Conservation (phyloP, 2,329 filamentous ascomycete genomes). For the Apiospora kogelbergensis region DNA sequence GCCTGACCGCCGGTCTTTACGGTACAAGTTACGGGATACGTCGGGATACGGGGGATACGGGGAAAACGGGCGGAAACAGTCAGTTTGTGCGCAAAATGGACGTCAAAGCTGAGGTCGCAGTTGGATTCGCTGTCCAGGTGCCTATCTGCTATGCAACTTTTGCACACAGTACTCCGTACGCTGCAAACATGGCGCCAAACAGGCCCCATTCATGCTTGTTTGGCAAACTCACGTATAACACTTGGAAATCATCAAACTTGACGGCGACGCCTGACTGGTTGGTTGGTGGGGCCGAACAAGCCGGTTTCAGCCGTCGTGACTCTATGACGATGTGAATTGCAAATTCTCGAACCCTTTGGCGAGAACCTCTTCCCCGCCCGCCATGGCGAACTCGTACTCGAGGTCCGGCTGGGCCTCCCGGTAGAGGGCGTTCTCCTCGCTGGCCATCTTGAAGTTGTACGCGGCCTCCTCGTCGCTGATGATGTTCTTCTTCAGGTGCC, state of each 20-base stretch:
- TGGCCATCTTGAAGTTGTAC: constrained; percentile 40
- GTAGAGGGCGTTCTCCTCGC: constrained; percentile 31
- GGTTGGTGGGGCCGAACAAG: neutral
- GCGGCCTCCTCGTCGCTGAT: constrained; percentile 42
- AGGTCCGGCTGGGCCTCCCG: constrained; percentile 34
- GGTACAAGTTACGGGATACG: neutral
- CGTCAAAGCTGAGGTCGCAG: neutral
- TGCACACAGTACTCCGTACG: constrained; percentile 1
- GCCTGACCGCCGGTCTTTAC: neutral
- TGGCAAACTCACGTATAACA: neutral
- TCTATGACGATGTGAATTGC: constrained; percentile 13
- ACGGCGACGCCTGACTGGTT: neutral
- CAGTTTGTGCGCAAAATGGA: neutral
- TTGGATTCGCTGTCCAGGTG: neutral
- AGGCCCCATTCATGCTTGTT: neutral
- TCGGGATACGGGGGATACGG: neutral
- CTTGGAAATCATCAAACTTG: neutral
- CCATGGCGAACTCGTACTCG: constrained; percentile 31
- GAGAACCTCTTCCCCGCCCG: constrained; percentile 31
- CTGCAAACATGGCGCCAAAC: neutral
- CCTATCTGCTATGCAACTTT: neutral
- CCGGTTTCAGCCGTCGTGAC: neutral
- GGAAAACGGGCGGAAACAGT: neutral
- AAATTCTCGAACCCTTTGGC: constrained; percentile 30
- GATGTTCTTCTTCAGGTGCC: constrained; percentile 38